Percentiles rank a stretch among this genome's conserved stretches.
These are phyloP conservation scores for Ogataea angusta DNA, from an alignment of 805 yeast genomes.

Conservation along the genomic window DNA sequence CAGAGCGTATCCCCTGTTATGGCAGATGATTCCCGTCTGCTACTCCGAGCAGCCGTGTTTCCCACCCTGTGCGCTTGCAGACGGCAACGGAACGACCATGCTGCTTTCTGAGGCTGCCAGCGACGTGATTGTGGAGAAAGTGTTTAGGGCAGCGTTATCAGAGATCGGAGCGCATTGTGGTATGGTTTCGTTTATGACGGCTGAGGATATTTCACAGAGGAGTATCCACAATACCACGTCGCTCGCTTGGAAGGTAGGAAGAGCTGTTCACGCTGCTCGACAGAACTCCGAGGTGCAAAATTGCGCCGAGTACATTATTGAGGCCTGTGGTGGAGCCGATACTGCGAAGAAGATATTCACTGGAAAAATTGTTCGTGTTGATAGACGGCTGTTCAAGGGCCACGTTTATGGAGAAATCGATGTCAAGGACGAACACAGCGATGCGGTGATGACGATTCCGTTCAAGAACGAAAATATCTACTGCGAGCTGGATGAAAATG, in stretches of 20 bases:
- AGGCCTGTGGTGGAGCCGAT: constrained; percentile 34
- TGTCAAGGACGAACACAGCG: constrained; percentile 18
- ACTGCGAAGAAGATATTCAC: constrained; percentile 33
- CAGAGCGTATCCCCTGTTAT: constrained; percentile 44
- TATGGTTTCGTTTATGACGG: constrained; percentile 23
- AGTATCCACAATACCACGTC: constrained; percentile 35
- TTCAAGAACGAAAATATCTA: constrained; percentile 44
- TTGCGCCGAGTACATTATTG: constrained; percentile 33
- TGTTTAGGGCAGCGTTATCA: constrained; percentile 37
- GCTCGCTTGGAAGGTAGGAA: constrained; percentile 44
- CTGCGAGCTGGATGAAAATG: constrained; percentile 25
- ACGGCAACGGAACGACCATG: constrained; percentile 41
- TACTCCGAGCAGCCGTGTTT: constrained; percentile 36
- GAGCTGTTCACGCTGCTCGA: constrained; percentile 37
- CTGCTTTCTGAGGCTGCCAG: constrained; percentile 31
- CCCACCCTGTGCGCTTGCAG: constrained; percentile 33
- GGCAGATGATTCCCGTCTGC: constrained; percentile 41
- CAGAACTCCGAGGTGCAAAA: constrained; percentile 33
- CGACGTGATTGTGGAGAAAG: constrained; percentile 35
- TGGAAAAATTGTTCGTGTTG: constrained; percentile 43
- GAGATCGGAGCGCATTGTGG: constrained; percentile 39
- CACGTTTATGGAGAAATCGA: constrained; percentile 42
- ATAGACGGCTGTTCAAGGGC: constrained; percentile 37
- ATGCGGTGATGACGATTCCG: constrained; percentile 30
- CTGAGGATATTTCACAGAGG: constrained; percentile 22